Percentiles rank a stretch among this genome's conserved stretches.
Evolutionary conservation across 306 rosid species (phyloP).

Genomic region (Prunus armeniaca): DNA sequence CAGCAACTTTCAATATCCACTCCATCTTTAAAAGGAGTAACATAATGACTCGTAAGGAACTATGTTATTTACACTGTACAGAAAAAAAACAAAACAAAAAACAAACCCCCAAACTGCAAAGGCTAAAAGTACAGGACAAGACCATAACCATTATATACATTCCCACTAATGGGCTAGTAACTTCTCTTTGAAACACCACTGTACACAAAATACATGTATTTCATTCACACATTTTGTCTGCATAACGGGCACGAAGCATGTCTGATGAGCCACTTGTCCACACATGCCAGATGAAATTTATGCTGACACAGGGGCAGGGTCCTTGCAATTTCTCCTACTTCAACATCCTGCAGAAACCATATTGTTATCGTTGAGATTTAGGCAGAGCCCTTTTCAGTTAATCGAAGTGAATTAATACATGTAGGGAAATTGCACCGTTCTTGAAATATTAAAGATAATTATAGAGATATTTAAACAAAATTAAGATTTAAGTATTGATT

Average conservation of each 20-base stretch:
- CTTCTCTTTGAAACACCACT: background rate
- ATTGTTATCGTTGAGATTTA: background rate
- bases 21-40: background rate
- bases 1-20: background rate
- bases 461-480: background rate
- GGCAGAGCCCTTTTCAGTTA: background rate
- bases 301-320: conserved; percentile 60
- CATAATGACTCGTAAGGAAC: background rate
- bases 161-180: background rate
- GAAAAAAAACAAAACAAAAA: background rate
- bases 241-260: conserved; percentile 78
- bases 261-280: conserved; percentile 71
- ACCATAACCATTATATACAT: background rate
- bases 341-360: conserved; percentile 49
- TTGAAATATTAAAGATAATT: background rate
- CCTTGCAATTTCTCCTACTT: conserved; percentile 64
- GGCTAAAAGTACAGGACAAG: background rate
- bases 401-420: background rate
- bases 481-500: background rate
- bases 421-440: background rate
- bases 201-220: background rate
- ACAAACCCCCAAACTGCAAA: background rate
- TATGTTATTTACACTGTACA: background rate
- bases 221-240: conserved; percentile 48
- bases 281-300: conserved; percentile 71